Base-by-base conservation (phyloP, 1,284 basidiomycete genomes). In the Entoloma clypeatum region DNA sequence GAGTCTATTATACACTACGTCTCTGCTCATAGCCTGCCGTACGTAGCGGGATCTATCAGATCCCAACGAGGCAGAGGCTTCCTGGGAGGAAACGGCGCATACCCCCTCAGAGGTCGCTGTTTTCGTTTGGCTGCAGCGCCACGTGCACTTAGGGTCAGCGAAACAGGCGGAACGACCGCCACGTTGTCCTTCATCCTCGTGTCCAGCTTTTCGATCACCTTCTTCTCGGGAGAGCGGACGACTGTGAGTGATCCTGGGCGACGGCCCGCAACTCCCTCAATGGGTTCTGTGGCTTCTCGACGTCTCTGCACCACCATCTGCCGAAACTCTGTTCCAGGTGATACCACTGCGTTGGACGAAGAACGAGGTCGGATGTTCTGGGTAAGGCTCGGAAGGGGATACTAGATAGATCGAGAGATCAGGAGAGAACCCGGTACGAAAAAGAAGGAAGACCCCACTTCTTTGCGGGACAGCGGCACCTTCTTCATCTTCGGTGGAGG, bases 41-140 rank as follows among this genome's bases (percentile, higher is more conserved):
- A 26, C 11, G 25, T 22, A 28, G 2, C 34, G 10, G 41, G 10
- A 23, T 47, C 44, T 10, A 48, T 18, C 10, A 47, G 26, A 39
- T 56, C 54, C 60, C 61, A 63, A 35, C 53, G 49, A 6, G 61
- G 61, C 35, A 62, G 53, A 4, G 59, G 57, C 36, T 52, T 53
- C 4, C 61, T 53, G 35, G 51, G 36, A 33, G 59, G 60, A 14
- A 63, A 55, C 14, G 42, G 46, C 22, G 52, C 59, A 40, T 54
- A 52, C 27, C 58, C 57, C 19, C 58, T 51, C 31, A 63, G 49
- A n/a, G 58, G 54, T 31, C 53, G 48, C 22, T 52, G 44, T 38
- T 48, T 47, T 5, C n/a, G 31, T 36, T 51, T 51, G n/a, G 48
- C 41, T 35, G 47, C 45, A 25, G 37, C 37, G n/a, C 43, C 28